Conservation (phyloP, 1,284 basidiomycete genomes). For the Ceratobasidium sp. region DNA sequence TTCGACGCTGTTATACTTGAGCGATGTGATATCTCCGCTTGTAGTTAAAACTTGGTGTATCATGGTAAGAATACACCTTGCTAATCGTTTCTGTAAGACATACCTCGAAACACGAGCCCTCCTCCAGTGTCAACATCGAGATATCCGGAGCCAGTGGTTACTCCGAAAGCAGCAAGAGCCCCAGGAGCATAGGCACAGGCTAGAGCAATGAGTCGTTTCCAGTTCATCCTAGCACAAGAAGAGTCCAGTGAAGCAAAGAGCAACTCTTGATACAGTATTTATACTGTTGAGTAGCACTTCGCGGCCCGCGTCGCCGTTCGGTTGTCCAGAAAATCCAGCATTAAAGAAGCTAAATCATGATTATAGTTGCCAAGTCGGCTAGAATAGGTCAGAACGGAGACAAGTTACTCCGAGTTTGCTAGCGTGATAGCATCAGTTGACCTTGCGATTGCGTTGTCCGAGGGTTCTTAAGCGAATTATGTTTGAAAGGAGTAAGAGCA, state of each 20-base stretch:
- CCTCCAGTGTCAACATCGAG: constrained; percentile 20
- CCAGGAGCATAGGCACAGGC: constrained; percentile 8
- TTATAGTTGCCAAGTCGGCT: background rate
- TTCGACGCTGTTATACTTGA: constrained; percentile 38
- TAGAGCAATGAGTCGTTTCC: constrained; percentile 33
- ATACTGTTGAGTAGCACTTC: background rate
- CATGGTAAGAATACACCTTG: background rate
- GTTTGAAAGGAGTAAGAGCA: background rate
- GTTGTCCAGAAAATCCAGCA: constrained; percentile 3
- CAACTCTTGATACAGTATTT: background rate
- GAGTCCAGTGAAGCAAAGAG: background rate
- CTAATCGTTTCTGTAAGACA: background rate
- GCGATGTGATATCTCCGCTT: constrained; percentile 46
- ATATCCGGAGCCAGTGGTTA: constrained; percentile 13
- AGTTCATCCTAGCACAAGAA: constrained; percentile 23
- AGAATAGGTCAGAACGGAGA: constrained; percentile 6
- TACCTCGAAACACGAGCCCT: constrained; percentile 18
- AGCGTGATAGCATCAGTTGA: constrained; percentile 30
- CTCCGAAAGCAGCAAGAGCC: constrained; percentile 22
- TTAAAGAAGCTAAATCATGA: background rate
- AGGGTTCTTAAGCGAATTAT: constrained; percentile 1
- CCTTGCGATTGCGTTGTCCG: background rate
- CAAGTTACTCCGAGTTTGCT: constrained; percentile 25
- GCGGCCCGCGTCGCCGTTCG: background rate
- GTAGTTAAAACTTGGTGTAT: constrained; percentile 25